Evolutionary conservation across 306 rosid genomes (phyloP).

Genomic region (Adenanthera pavonina): DNA sequence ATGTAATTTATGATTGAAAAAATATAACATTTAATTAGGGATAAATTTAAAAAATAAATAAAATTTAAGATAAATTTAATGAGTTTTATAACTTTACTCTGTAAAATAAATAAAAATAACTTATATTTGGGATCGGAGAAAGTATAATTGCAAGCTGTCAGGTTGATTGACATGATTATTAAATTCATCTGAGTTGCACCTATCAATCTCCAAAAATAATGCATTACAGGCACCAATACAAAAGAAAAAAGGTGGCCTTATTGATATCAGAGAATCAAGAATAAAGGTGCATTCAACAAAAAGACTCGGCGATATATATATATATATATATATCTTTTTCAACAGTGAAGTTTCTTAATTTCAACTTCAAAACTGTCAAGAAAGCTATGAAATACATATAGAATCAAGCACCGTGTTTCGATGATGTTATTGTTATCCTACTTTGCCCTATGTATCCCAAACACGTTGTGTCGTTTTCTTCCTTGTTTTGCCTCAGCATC

Average conservation of each 20-base stretch:
- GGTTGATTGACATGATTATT: neutral
- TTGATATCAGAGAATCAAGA: neutral
- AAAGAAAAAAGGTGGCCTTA: neutral
- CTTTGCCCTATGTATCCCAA: constrained; percentile 17
- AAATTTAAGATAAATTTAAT: no score
- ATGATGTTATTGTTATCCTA: constrained; percentile 20
- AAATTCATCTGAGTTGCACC: neutral
- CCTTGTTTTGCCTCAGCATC: constrained; percentile 33
- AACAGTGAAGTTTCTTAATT: neutral
- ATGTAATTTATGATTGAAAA: no score
- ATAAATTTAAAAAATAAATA: no score
- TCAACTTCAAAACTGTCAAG: no score
- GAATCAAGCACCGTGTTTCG: no score
- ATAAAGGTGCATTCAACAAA: neutral
- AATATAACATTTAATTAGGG: no score
- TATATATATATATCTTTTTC: neutral
- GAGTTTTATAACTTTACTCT: no score
- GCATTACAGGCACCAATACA: neutral
- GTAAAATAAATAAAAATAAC: no score
- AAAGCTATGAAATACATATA: no score
- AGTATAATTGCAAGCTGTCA: neutral
- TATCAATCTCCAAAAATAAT: neutral
- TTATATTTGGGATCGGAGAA: no score
- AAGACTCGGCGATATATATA: neutral
- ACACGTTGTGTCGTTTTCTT: neutral